Evolutionary conservation across 352 stramenopile genomes (phyloP).

Genomic region (Elongisporangium senticosum): DNA sequence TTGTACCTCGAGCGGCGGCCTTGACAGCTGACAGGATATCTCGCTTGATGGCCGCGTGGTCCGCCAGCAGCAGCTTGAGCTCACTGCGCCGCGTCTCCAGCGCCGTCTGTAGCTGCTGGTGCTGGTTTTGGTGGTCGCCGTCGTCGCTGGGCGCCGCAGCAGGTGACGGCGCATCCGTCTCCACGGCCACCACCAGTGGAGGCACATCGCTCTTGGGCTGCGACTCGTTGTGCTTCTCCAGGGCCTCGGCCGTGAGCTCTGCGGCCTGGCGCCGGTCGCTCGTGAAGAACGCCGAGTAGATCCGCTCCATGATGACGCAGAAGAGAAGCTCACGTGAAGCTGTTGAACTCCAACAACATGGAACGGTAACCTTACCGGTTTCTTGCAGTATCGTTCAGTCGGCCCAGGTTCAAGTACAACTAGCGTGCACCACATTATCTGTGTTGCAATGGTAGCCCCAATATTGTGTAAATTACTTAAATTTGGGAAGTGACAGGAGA

Average conservation of each 20-base stretch:
- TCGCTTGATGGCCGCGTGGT: slow-evolving; percentile 24
- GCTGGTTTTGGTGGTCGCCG: slow-evolving; percentile 15
- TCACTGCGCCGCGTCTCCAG: slow-evolving; percentile 26
- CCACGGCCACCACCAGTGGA: background rate
- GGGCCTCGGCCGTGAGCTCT: slow-evolving; percentile 50
- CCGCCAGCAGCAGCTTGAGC: slow-evolving; percentile 22
- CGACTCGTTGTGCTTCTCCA: slow-evolving; percentile 64
- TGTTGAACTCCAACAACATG: background rate
- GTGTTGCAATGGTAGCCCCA: too few species aligned
- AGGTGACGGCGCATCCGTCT: background rate
- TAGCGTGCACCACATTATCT: too few species aligned
- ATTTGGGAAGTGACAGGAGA: too few species aligned
- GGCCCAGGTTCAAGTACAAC: too few species aligned
- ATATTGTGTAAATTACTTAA: too few species aligned
- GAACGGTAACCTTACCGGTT: background rate
- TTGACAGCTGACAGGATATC: slow-evolving; percentile 45
- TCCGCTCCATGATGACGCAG: slow-evolving; percentile 57
- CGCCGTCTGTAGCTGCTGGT: background rate
- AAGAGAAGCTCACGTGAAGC: background rate
- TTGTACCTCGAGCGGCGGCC: slow-evolving; percentile 26
- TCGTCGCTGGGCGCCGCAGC: slow-evolving; percentile 2
- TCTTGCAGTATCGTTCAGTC: background rate
- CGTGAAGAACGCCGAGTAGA: slow-evolving; percentile 86
- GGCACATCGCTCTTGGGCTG: slow-evolving; percentile 8
- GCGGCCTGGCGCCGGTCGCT: slow-evolving; percentile 30